A percentile compares a stretch with the other conserved stretches of the same genome.
Conservation (phyloP, 2,329 filamentous ascomycete genomes). For the Beauveria sp. region DNA sequence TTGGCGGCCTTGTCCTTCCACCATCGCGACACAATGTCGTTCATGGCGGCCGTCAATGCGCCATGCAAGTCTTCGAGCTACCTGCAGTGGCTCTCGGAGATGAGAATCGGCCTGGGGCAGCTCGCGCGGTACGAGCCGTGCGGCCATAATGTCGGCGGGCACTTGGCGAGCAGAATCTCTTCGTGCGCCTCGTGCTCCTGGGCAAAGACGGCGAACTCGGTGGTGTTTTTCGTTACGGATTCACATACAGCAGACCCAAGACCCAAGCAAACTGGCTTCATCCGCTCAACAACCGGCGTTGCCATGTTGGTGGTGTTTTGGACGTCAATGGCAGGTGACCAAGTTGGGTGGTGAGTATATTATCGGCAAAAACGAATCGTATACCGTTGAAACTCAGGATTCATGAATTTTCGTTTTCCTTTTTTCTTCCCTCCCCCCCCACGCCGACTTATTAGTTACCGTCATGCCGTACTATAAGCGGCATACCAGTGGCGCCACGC, state of each 20-base stretch:
- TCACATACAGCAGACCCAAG: neutral
- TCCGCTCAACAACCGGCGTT: neutral
- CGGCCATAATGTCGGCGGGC: constrained; percentile 22
- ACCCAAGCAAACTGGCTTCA: neutral
- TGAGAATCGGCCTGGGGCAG: constrained; percentile 28
- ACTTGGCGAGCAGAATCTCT: constrained; percentile 16
- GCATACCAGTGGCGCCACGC: too few relatives aligned
- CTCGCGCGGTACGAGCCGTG: constrained; percentile 19
- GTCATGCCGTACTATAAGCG: too few relatives aligned
- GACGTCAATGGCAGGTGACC: too few relatives aligned
- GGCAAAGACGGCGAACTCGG: constrained; percentile 1
- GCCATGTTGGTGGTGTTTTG: neutral
- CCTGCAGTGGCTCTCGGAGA: constrained; percentile 22
- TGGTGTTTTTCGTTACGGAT: neutral
- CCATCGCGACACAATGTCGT: constrained; percentile 31
- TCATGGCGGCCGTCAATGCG: constrained; percentile 24
- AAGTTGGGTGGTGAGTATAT: too few relatives aligned
- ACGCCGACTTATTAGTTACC: too few relatives aligned
- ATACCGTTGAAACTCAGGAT: too few relatives aligned
- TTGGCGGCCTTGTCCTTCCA: constrained; percentile 25
- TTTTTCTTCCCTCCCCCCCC: too few relatives aligned
- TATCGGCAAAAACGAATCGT: too few relatives aligned
- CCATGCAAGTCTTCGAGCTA: constrained; percentile 24
- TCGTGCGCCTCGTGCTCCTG: constrained; percentile 16
- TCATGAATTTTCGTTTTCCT: too few relatives aligned